Base-by-base conservation (phyloP, 2,329 filamentous ascomycete species). In the Chrysoporthe deuterocubensis region DNA sequence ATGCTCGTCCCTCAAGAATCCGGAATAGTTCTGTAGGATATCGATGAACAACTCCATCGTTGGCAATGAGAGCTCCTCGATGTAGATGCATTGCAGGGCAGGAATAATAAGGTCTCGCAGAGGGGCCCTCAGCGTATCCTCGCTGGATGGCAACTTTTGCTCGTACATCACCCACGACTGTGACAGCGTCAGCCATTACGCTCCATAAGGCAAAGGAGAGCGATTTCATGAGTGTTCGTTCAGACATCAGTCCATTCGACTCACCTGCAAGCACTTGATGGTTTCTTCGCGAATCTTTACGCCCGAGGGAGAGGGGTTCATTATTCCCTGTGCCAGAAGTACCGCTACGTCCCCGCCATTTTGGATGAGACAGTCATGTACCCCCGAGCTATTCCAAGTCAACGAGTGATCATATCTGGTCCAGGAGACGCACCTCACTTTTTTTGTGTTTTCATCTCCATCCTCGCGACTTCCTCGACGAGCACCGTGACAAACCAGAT, bases 101-200 rank as follows among this genome's bases (percentile, higher is more conserved):
- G 85, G 82, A 42, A 85, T 82, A 1, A 90, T 83, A 4, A 93
- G 79, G 1, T 84, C 81, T 43, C 86, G 86, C 16, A 94, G 81
- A 21, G 87, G 82, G 21, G 84, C 80, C 2, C 91, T 80, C 43
- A 91, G 81, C 18, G 85, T 81, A 18, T 84, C 84, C 44, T 86
- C 84, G 58, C 85, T 83, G 3, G 85, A 80, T 62, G 89, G 88
- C 40, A 86, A 83, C 44, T 87, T 85, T 73, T 93, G 90, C 5
- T 89, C 89, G 74, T 93, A 94, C 72, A 88, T 84, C 43, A 93
- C 85, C 91, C 92, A 95, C 4, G 90, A 85, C 89, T 92, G 65
- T 14, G 46, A 50, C 72, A 64, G 73, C 61, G 44, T 69, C 59
- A 68, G 67, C 46, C 64, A 64, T 59, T 65, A 18, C 42, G 37